phyloP scores from a whole-genome alignment of 371 early-diverging fungal genomes.

The Circinella umbellata region DNA sequence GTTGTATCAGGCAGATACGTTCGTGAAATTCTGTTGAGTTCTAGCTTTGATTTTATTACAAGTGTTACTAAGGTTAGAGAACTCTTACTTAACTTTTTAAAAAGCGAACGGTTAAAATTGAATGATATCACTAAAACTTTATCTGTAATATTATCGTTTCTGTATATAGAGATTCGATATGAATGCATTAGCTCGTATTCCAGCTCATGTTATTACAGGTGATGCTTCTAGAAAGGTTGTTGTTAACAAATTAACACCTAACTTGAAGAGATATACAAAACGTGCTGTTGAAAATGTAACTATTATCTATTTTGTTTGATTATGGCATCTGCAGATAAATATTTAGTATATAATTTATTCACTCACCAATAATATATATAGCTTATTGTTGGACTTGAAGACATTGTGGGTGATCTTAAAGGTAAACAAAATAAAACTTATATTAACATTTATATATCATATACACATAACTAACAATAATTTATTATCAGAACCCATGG shows the following conservation, averaged over 20 bases:
- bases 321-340: too few relatives aligned
- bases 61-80: conserved; percentile 14
- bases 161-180: conserved; percentile 18
- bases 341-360: too few relatives aligned
- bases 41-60: conserved; percentile 18
- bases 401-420: conserved; percentile 6
- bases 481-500: conserved; percentile 1
- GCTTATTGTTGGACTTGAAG: background rate
- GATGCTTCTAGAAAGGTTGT: conserved; percentile 6
- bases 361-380: background rate
- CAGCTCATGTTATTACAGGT: background rate
- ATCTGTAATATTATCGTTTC: background rate
- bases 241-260: conserved; percentile 14
- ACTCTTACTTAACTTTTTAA: background rate
- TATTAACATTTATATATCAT: background rate
- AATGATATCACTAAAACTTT: too few relatives aligned
- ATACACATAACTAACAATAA: too few relatives aligned
- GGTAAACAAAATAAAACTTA: background rate
- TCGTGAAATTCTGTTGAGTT: conserved; percentile 23
- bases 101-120: background rate
- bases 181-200: conserved; percentile 6
- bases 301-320: background rate
- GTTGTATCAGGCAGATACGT: conserved; percentile 20
- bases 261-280: conserved; percentile 18
- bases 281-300: conserved; percentile 19